A percentile compares a stretch with the other conserved stretches of the same genome.
Conservation (phyloP, 371 early-diverging fungal genomes). For the Haplosporangium sp. region DNA sequence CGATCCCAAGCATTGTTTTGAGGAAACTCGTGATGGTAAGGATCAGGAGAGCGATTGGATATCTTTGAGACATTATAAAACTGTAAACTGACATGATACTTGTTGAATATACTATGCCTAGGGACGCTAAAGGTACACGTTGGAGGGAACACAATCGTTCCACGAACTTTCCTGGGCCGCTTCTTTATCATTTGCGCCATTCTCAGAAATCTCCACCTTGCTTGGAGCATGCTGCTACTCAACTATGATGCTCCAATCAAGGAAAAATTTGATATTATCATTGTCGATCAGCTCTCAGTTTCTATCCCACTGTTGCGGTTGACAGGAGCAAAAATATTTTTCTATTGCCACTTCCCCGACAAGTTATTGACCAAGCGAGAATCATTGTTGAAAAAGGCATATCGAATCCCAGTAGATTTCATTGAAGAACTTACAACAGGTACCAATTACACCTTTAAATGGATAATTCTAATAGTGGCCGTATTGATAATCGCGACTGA, state of each 20-base stretch:
- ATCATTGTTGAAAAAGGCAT: constrained; percentile 74
- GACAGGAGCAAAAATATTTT: constrained; percentile 78
- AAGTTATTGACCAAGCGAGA: constrained; percentile 79
- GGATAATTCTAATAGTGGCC: neutral
- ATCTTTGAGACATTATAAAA: too few relatives aligned
- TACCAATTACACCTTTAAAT: constrained; percentile 28
- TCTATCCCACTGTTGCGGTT: constrained; percentile 84
- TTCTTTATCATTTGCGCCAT: constrained; percentile 88
- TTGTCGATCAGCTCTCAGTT: constrained; percentile 93
- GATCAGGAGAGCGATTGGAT: neutral
- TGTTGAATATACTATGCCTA: constrained; percentile 25
- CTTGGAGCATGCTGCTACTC: constrained; percentile 60
- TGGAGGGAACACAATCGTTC: constrained; percentile 77
- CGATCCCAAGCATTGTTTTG: constrained; percentile 89
- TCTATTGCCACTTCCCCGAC: constrained; percentile 98
- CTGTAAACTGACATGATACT: neutral
- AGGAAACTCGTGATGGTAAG: constrained; percentile 90
- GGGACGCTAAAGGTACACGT: constrained; percentile 84
- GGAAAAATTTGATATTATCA: constrained; percentile 77
- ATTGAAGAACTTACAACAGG: constrained; percentile 90
- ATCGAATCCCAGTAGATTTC: constrained; percentile 85
- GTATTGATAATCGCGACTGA: neutral
- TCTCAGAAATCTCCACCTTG: constrained; percentile 80
- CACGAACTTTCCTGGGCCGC: constrained; percentile 75
- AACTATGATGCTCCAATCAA: constrained; percentile 38